Conservation (phyloP, 2,329 filamentous ascomycete species). For the Exophiala sp. region DNA sequence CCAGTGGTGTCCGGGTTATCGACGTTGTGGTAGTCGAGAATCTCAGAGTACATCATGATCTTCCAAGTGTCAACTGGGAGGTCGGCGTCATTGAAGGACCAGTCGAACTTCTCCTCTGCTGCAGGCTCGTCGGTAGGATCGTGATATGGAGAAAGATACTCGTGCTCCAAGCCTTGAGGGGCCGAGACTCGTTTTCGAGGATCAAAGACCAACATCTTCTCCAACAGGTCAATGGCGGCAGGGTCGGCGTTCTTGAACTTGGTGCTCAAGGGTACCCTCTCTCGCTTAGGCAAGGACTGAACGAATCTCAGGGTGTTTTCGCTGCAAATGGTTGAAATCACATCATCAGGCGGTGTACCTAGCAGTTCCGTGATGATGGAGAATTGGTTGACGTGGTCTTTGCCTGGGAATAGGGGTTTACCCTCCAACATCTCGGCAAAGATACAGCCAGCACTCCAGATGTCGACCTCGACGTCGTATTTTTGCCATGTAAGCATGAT, state of each 20-base stretch:
- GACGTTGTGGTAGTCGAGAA: constrained; percentile 96
- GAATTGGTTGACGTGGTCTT: constrained; percentile 99
- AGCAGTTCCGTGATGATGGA: constrained; percentile 98
- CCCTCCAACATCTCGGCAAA: constrained; percentile 99
- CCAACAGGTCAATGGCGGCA: constrained; percentile 86
- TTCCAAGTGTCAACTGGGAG: constrained; percentile 99
- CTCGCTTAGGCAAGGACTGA: constrained; percentile 91
- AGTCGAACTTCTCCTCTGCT: constrained; percentile 96
- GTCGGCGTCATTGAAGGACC: constrained; percentile 98
- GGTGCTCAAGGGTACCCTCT: constrained; percentile 77
- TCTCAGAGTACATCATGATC: constrained; percentile 99
- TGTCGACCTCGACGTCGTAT: constrained; percentile 98
- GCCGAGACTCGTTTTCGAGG: constrained; percentile 94
- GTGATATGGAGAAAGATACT: constrained; percentile 94
- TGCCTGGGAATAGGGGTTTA: constrained; percentile 96
- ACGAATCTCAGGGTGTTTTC: constrained; percentile 98
- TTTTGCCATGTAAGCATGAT: constrained; percentile 99
- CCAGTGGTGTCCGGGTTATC: constrained; percentile 46
- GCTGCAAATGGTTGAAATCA: constrained; percentile 97
- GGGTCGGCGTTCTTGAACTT: constrained; percentile 97
- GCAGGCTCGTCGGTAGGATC: constrained; percentile 95
- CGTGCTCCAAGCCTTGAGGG: constrained; percentile 78
- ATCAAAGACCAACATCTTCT: constrained; percentile 97
- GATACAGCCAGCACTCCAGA: constrained; percentile 98
- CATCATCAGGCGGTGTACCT: constrained; percentile 94